Evolutionary conservation across 805 yeast genomes (phyloP).

Genomic region (Saccharomycopsis vini): DNA sequence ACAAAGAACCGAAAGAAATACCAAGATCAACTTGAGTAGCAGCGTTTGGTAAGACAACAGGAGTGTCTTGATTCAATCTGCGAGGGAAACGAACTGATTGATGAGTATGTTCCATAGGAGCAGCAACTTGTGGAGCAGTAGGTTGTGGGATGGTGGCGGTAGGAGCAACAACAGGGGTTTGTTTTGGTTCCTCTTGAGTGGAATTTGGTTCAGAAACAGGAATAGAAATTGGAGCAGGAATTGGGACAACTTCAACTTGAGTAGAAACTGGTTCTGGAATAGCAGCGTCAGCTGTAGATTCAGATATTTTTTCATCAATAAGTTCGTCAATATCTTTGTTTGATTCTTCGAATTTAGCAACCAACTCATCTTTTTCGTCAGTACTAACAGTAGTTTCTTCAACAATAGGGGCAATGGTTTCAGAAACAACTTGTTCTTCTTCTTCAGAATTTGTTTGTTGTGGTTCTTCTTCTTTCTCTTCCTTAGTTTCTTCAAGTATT

Average conservation of each 20-base stretch:
- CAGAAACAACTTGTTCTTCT: slow-evolving; percentile 1
- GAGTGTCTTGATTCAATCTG: slow-evolving; percentile 33
- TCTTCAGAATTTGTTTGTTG: slow-evolving; percentile 4
- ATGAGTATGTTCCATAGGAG: slow-evolving; percentile 1
- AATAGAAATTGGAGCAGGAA: background rate
- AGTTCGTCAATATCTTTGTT: slow-evolving; percentile 1
- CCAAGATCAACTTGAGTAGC: slow-evolving; percentile 33
- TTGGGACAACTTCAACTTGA: background rate
- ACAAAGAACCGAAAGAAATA: slow-evolving; percentile 54
- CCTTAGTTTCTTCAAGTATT: slow-evolving; percentile 14
- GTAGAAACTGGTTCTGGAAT: slow-evolving; percentile 3
- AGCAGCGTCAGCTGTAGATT: background rate
- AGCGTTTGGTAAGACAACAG: slow-evolving; percentile 46
- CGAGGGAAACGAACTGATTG: slow-evolving; percentile 24
- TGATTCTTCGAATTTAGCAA: slow-evolving; percentile 5
- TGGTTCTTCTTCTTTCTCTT: no score
- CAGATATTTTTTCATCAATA: background rate
- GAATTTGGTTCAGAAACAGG: no score
- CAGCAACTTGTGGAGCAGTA: no score
- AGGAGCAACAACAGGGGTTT: background rate
- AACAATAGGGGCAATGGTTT: no score
- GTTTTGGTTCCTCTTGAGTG: no score
- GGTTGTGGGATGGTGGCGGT: no score
- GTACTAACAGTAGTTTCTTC: slow-evolving; percentile 11
- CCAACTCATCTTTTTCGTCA: slow-evolving; percentile 14